These are phyloP conservation scores for Plantago elongata DNA, from an alignment of 257 asterid genomes.

Conservation along the genomic window DNA sequence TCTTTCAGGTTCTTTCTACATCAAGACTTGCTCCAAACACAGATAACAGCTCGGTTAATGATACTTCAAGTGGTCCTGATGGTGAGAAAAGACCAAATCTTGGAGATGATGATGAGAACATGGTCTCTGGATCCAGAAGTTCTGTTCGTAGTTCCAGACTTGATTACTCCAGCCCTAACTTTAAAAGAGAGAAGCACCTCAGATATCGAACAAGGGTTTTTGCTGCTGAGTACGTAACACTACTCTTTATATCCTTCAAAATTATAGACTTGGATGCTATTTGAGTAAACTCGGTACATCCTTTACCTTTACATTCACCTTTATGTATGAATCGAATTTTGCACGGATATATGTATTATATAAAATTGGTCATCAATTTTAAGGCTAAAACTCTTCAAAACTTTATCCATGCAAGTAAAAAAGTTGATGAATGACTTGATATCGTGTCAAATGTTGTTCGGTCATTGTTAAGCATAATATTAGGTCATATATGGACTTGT, in stretches of 20 bases:
- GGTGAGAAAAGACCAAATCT: slow-evolving; percentile 46
- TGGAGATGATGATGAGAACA: slow-evolving; percentile 84
- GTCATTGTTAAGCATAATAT: too few species aligned
- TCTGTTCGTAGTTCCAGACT: slow-evolving; percentile 30
- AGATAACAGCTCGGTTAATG: slow-evolving; percentile 38
- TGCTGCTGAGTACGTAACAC: slow-evolving; percentile 87
- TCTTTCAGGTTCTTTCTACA: slow-evolving; percentile 68
- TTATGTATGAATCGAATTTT: too few species aligned
- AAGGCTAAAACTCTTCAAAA: background rate
- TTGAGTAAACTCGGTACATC: too few species aligned
- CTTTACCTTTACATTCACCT: too few species aligned
- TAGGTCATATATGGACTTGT: too few species aligned
- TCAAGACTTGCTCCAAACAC: slow-evolving; percentile 49
- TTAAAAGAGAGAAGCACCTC: slow-evolving; percentile 80
- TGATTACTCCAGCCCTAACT: slow-evolving; percentile 47
- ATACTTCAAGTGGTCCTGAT: slow-evolving; percentile 55
- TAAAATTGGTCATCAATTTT: too few species aligned
- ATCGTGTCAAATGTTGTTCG: slow-evolving; percentile 8
- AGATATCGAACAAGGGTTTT: slow-evolving; percentile 95
- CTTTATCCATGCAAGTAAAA: background rate
- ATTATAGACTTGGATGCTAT: slow-evolving; percentile 1
- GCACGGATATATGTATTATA: too few species aligned
- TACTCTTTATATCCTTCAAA: too few species aligned
- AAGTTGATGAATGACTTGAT: background rate
- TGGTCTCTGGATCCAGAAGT: slow-evolving; percentile 72